Conservation (phyloP, 345 rosid genomes). For the Eucalyptus guilfoylei region DNA sequence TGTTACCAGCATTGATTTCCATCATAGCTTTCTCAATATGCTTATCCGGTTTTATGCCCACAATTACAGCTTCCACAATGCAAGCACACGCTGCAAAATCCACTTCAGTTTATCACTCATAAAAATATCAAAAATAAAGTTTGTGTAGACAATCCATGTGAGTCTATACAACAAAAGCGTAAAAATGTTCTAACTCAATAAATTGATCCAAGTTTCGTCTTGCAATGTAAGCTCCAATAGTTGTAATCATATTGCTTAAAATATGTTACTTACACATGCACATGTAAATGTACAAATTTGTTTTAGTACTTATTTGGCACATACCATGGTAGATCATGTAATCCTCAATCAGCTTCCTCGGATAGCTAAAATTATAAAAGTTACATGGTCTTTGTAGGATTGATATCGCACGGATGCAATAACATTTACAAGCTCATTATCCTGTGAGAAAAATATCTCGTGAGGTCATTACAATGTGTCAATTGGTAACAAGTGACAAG, state of each 20-base stretch:
- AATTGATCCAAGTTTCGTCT: constrained; percentile 4
- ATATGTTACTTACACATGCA: background rate
- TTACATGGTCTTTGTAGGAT: constrained; percentile 8
- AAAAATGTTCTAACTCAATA: too few species aligned
- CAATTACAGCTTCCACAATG: too few species aligned
- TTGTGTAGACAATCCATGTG: too few species aligned
- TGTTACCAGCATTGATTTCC: too few species aligned
- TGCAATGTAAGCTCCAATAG: constrained; percentile 11
- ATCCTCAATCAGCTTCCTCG: constrained; percentile 13
- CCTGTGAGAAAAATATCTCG: background rate
- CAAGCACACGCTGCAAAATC: too few species aligned
- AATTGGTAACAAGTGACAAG: background rate
- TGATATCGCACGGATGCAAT: constrained; percentile 27
- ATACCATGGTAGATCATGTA: constrained; percentile 21
- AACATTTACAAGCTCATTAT: constrained; percentile 22
- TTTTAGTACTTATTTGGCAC: background rate
- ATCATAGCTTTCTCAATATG: too few species aligned
- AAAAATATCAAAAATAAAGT: too few species aligned
- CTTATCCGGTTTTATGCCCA: too few species aligned
- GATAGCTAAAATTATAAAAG: constrained; percentile 20
- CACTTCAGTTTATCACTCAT: too few species aligned
- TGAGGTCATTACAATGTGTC: background rate
- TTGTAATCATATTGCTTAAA: background rate
- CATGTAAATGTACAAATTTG: background rate
- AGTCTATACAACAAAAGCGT: too few species aligned